phyloP scores from a whole-genome alignment of 2,329 filamentous ascomycete species.

The Mariannaea sp. region DNA sequence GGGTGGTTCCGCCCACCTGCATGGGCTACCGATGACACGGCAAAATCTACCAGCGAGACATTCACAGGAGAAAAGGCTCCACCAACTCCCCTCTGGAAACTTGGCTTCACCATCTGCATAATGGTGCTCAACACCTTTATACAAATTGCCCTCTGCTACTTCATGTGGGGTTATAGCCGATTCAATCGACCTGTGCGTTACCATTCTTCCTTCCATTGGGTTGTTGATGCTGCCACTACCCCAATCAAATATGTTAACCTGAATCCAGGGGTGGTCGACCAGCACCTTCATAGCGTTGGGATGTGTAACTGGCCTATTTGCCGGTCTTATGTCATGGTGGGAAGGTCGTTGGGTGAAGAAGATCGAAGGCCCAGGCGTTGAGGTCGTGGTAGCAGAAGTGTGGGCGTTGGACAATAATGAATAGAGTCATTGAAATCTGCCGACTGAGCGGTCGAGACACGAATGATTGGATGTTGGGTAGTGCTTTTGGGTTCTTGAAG shows the following conservation, averaged over 20 bases:
- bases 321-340: conserved; percentile 15
- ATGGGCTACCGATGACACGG: conserved; percentile 24
- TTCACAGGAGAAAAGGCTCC: conserved; percentile 12
- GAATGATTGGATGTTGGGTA: no score
- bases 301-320: conserved; percentile 8
- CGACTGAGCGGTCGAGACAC: no score
- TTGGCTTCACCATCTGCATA: conserved; percentile 19
- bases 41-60: background rate
- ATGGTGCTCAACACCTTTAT: conserved; percentile 14
- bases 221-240: background rate
- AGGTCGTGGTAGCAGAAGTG: conserved; percentile 1
- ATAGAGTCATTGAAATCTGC: no score
- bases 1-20: conserved; percentile 37
- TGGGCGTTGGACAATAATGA: no score
- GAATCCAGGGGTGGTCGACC: conserved; percentile 3
- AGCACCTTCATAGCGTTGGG: conserved; percentile 12
- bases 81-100: conserved; percentile 14
- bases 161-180: conserved; percentile 17
- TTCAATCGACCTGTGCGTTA: conserved; percentile 14
- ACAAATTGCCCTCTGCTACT: conserved; percentile 12
- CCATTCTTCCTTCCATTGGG: background rate
- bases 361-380: conserved; percentile 13
- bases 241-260: no score
- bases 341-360: conserved; percentile 13
- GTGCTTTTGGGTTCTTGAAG: no score